Base-by-base conservation (phyloP, 169 alveolate species). In the Eimeria sp. region DNA sequence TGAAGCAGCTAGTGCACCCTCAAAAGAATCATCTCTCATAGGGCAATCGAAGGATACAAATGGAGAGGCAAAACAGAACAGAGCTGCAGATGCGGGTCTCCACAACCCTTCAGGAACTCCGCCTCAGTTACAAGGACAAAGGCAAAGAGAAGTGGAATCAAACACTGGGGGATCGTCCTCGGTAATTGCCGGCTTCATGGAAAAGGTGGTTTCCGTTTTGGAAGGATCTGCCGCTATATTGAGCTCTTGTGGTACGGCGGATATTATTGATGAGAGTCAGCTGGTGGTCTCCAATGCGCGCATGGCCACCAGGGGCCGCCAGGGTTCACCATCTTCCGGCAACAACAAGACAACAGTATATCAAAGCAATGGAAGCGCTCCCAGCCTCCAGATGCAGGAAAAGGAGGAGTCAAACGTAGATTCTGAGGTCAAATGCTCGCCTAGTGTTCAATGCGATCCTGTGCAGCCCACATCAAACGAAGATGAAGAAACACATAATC, bases 181-280 rank as follows among this genome's bases (percentile, higher is more conserved):
- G 25, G 11, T 78, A 2, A 78, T 78, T 47, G 34, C 89, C 16
- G 47, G 54, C 34, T 11, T 78, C 65, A 43, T 78, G 63, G 65
- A 78, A 40, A 47, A 14, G 58, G 63, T 78, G 67, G 63, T 78
- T n/a, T 14, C 58, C 13, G 40, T 45, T 10, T 14, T 78, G 20
- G 89, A 78, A 34, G 89, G 61, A 22, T 78, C 89, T 22, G 89
- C 89, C 3, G 89, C 61, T 2, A 13, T 78, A 65, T 47, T 78
- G 54, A 78, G 89, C 65, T 40, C 89, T 25, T 78, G 89, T 30
- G 54, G 67, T 22, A 18, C 34, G 16, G 61, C 67, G 5, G 58
- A n/a, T 65, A 47, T 54, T 1, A 14, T 78, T 40, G 89, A 78
- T 47, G 89, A 78, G 65, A 30, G 65, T 54, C 89, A 78, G 65